Evolutionary conservation across 129 eudicot genomes (phyloP), one percentile per base, ranked within the genome.

Genomic region (Solidago caesia): DNA sequence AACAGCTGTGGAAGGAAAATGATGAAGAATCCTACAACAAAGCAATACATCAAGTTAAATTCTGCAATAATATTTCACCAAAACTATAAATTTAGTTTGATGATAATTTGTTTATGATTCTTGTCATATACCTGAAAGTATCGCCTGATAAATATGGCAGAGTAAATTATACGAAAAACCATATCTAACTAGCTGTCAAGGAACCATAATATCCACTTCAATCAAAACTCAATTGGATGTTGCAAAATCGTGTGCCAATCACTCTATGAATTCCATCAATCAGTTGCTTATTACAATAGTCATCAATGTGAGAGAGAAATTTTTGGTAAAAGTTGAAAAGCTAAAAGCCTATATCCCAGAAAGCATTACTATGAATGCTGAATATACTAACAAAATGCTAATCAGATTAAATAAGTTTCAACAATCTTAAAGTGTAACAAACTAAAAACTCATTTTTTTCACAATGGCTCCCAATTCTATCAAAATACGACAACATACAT

Each of bases 161-260:
- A 91, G 77, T 95, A 91, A 26, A 77, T 82, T 41, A 91, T 91
- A 82, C 99, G 86, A 45, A 95, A 81, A 61, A 80, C 62, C 99
- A 95, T 91, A 90, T 95, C 99, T 95, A 56, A 65, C 66, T 27
- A 66, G 66, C 66, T 62, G 99, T 95, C 75, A 91, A 91, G 97
- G 82, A 87, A 82, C 29, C 39, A 56, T 39, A 42, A 46, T 39
- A 65, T n/a, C 43, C 64, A 68, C 52, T 52, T 29, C 43, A 48
- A 45, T 25, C 10, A 7, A 45, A 62, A 62, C 29, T 64, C 7
- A 44, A 66, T 66, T 0, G 6, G 53, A 44, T 44, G 59, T 9
- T 29, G 47, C 33, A 44, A 8, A 29, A 74, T 42, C 15, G 39
- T 21, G 21, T 0, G 39, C 39, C 39, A 0, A 33, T 33, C 39